Evolutionary conservation across 192 early-diverging fungal genomes (phyloP), one percentile per base, ranked within the genome.

Genomic region (Mortierella antarctica): DNA sequence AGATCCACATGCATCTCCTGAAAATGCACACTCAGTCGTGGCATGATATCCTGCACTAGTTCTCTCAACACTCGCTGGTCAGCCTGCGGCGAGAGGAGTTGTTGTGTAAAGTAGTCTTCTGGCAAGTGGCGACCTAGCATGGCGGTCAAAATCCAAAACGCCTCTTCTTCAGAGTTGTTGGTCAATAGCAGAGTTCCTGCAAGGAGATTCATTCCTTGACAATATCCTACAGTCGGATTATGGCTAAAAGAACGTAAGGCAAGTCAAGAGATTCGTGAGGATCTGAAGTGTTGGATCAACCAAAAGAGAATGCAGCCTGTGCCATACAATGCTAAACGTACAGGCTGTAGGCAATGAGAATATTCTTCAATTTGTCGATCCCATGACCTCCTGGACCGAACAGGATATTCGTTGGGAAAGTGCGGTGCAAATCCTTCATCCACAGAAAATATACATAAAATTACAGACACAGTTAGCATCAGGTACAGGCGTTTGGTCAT

Each of bases 151-250:
- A 87, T 75, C 63, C 73, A 67, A 31, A 88, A 83, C 8, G 88
- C 72, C 20, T 87, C 86, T 53, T 73, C 70, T 39, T 84, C 75
- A 23, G 70, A 62, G 56, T 86, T 75, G 13, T 87, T 86, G 6
- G 88, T 86, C 20, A 77, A 45, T 6, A 89, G 76, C 11, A 89
- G 66, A 7, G 85, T 87, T 54, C 75, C 75, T 14, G 86, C 86
- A 17, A 89, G 79, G 56, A 84, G 83, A 57, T 89, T 84, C 88
- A 89, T 89, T 57, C 88, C 88, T 71, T 89, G 88, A 58, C 88
- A 89, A 67, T 89, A 89, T 21, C 88, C 88, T 31, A 83, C 71
- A 8, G 58, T 73, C 0, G 88, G 86, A 57, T 83, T 82, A 14
- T 80, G 70, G 1, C 77, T 80, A 42, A 13, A 42, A 13, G 23